phyloP scores from a whole-genome alignment of 164 flowering plant species.

The Aristolochia contorta region DNA sequence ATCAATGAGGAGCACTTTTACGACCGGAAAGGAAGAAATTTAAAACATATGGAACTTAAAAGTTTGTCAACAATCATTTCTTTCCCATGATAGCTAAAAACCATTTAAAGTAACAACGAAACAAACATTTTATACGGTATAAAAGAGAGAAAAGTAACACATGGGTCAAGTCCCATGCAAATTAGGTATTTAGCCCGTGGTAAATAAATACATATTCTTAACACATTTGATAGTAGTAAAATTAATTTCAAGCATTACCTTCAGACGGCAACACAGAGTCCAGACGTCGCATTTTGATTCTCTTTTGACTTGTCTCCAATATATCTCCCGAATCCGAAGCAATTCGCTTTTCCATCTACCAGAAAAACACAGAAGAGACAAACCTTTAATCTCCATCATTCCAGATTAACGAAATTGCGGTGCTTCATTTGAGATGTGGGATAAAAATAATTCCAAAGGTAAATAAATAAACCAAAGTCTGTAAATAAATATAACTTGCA shows the following conservation, averaged over 20 bases:
- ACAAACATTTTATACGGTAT: background rate
- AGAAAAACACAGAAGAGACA: constrained; percentile 5
- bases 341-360: constrained; percentile 28
- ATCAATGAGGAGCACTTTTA: no score
- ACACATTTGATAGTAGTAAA: background rate
- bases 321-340: constrained; percentile 18
- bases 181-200: no score
- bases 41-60: no score
- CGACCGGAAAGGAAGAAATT: no score
- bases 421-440: background rate
- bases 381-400: background rate
- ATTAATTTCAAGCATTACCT: constrained; percentile 9
- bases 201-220: background rate
- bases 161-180: background rate
- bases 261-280: constrained; percentile 26
- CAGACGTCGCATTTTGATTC: constrained; percentile 49
- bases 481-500: no score
- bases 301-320: constrained; percentile 23
- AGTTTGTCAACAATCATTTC: no score
- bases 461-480: background rate
- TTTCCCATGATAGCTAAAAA: background rate
- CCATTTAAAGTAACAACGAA: background rate
- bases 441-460: background rate
- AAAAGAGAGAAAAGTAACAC: background rate
- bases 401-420: background rate